Evolutionary conservation across 352 stramenopile species (phyloP), one percentile per base, ranked within the genome.

Genomic region (Pythium sukuiense): DNA sequence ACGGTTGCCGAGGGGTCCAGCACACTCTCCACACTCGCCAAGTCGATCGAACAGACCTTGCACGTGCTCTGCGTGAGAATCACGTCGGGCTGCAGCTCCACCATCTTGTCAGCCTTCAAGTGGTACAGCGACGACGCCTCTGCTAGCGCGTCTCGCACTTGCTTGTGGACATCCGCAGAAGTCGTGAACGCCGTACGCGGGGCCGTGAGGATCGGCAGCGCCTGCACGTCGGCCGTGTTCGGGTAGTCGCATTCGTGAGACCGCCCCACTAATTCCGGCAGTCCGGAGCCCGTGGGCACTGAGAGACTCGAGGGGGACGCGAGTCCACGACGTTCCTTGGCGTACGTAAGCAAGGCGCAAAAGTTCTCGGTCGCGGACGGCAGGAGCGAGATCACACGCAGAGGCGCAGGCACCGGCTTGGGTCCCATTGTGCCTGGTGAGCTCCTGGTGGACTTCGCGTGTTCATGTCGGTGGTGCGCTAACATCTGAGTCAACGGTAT

Each of bases 191-290:
- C 71, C 11, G 81, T 92, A 24, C 79, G 79, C 20, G 82, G 59
- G 8, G 76, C 73, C 6, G 84, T 92, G 43, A 92, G 68, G 50
- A 81, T 71, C 0, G 81, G 84, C 1, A 90, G 66, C n/a, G 66
- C 33, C 41, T 75, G 68, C 3, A 86, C 70, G n/a, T 59, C 62
- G 4, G 33, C 20, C 48, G 67, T 63, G 14, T 37, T 20, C 0
- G 84, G 84, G 60, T 71, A 90, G 59, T 92, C 84, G 67, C 84
- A 92, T 61, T 92, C 84, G 62, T 92, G 84, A 20, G 81, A 90
- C n/a, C 84, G 75, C 1, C 78, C 84, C 14, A 92, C 84, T 26
- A 92, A 73, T 63, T 76, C 59, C 4, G 78, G 77, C 3, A 79
- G 60, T n/a, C 52, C 60, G 53, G 45, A 16, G 65, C 16, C 8